Evolutionary conservation across 192 early-diverging fungal species (phyloP), one percentile per base, ranked within the genome.

Genomic region (Gorgonomyces haynaldii): DNA sequence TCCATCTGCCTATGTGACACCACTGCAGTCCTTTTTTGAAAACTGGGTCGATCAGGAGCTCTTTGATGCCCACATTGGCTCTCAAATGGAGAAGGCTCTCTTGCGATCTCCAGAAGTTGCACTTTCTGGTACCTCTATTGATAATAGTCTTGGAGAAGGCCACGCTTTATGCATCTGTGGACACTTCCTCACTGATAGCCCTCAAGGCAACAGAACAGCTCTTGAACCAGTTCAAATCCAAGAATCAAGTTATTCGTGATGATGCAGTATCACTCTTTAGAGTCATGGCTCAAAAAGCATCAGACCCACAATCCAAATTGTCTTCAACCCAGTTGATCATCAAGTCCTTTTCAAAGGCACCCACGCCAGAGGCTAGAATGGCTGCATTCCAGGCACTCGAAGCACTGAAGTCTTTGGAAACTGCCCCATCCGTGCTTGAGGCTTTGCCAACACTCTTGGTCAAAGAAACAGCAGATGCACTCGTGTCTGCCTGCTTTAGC

Each of bases 391-490:
- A 31, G 5, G 30, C 30, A 12, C 12, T 31, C 77, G 10, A n/a
- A n/a, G n/a, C n/a, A n/a, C n/a, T n/a, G 45, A 60, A 28, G 32
- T 12, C 32, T 34, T 12, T 9, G 32, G 32, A 34, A 15, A 15
- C 15, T 9, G 32, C 32, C 10, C 32, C 15, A 9, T 76, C 67
- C 30, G 66, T 81, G n/a, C 37, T 85, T 15, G 58, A 79, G n/a
- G 72, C 65, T 4, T 60, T 81, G 54, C 62, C 79, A 3, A 65
- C 75, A n/a, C 79, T 91, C 62, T 52, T 73, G 7, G 52, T 60
- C 19, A 91, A 89, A 60, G 90, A 94, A 57, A 70, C 77, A 9
- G 79, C 84, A 38, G 90, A 90, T 42, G 55, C 58, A 13, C 76
- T 74, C n/a, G 66, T 83, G 7, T 37, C 60, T 1, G 61, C 72